phyloP scores from a whole-genome alignment of 345 rosid species.

The Salix brachista region DNA sequence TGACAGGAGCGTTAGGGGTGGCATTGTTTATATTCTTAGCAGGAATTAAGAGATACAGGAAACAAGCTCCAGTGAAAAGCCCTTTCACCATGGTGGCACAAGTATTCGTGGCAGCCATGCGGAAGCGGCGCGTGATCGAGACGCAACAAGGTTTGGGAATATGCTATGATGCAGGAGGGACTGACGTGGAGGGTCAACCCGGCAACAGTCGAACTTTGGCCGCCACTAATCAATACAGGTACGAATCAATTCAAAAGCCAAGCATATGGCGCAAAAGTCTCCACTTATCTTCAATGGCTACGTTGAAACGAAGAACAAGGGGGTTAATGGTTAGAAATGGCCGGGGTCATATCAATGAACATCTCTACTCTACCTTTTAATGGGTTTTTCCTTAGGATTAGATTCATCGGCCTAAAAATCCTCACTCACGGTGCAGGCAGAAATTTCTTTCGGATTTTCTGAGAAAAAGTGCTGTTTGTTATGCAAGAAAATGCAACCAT shows the following conservation, averaged over 20 bases:
- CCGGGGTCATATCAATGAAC: not conserved
- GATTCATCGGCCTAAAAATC: not conserved
- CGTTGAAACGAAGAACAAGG: not conserved
- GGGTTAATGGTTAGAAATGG: not conserved
- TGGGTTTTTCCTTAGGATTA: not conserved
- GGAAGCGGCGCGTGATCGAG: conserved; percentile 55
- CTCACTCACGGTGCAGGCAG: not conserved
- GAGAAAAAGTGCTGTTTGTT: not conserved
- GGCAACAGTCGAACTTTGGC: conserved; percentile 22
- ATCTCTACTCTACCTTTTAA: not conserved
- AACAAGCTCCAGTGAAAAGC: conserved; percentile 57
- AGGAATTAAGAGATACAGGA: conserved; percentile 56
- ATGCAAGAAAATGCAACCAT: not conserved
- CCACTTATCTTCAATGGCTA: not conserved
- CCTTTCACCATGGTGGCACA: conserved; percentile 64
- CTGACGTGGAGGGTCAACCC: conserved; percentile 10
- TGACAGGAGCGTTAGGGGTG: conserved; percentile 45
- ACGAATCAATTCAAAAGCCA: conserved; percentile 2
- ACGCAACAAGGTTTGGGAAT: conserved; percentile 31
- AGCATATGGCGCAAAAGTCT: not conserved
- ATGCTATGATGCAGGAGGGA: conserved; percentile 20
- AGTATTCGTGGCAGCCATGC: conserved; percentile 60
- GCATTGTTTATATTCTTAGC: conserved; percentile 46
- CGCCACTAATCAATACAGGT: conserved; percentile 66
- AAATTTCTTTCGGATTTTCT: not conserved